A percentile compares a stretch with the other conserved stretches of the same genome.
Evolutionary conservation across 1,139 yeast genomes (phyloP).

Genomic region (Tardiomyces depauwii): DNA sequence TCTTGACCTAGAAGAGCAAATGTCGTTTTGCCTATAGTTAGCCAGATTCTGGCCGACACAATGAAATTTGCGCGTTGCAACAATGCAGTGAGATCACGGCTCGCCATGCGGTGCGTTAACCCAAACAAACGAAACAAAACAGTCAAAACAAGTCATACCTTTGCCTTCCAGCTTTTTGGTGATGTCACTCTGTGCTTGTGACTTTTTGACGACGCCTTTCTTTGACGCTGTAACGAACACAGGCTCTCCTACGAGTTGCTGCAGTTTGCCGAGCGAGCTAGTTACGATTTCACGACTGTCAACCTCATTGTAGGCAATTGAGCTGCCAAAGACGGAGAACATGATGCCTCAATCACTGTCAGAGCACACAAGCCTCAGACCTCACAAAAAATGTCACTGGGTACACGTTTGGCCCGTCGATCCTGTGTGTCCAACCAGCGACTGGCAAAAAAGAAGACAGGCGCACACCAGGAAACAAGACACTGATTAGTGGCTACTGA

Average conservation of each 20-base stretch:
- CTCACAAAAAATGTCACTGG: too few relatives aligned
- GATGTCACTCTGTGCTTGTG: constrained; percentile 10
- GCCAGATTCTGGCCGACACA: too few relatives aligned
- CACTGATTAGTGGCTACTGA: too few relatives aligned
- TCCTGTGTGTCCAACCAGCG: too few relatives aligned
- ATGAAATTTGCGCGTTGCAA: too few relatives aligned
- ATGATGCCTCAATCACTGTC: not conserved
- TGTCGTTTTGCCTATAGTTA: constrained; percentile 6
- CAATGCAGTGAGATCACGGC: too few relatives aligned
- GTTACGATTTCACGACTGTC: constrained; percentile 11
- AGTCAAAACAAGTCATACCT: constrained; percentile 2
- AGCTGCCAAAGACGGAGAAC: not conserved
- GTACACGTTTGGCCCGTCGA: too few relatives aligned
- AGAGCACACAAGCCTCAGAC: too few relatives aligned
- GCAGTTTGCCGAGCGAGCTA: constrained; percentile 2
- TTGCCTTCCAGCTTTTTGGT: constrained; percentile 8
- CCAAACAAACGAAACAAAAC: too few relatives aligned
- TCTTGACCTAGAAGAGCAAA: constrained; percentile 10
- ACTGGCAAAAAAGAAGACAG: too few relatives aligned
- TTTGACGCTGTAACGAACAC: constrained; percentile 10
- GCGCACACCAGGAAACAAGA: too few relatives aligned
- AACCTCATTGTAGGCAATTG: constrained; percentile 6
- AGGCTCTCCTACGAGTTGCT: constrained; percentile 7
- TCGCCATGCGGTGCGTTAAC: too few relatives aligned
- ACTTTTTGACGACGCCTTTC: constrained; percentile 11